Evolutionary conservation across 768 basidiomycete genomes (phyloP), one percentile per base, ranked within the genome.

Genomic region (Russula brevipes): DNA sequence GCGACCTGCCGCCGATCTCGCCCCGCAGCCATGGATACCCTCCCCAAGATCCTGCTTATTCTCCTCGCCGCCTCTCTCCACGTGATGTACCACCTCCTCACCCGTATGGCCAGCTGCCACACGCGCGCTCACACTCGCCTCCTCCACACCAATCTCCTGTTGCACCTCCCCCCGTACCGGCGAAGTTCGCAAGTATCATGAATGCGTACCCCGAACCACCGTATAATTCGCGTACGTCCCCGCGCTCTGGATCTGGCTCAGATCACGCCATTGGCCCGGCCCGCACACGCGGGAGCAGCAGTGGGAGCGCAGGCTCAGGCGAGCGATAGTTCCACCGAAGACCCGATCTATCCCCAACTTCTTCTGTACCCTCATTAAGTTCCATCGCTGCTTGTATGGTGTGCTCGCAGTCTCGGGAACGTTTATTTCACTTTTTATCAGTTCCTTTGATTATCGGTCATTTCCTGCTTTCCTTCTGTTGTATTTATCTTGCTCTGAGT

Each of bases 151-250:
- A 68, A 36, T 59, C 69, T 54, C 60, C 72, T 33, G 44, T 72
- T 36, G 59, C 70, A 38, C 68, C 74, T 30, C 73, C 72, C 24
- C 67, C 76, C 0, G 75, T 81, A 9, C 80, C 83, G 2, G 75
- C 84, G 33, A 81, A 85, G 57, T 82, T 87, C 70, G 87, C 85
- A 39, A 84, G 81, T 63, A 86, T 88, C 66, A 84, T 88, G 85
- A 82, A 85, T 67, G 85, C 85, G n/a, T 87, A 86, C 71, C 79
- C 84, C 9, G 71, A 75, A 1, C 72, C 73, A 36, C 71, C 74
- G 12, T 65, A 58, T 41, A 65, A 68, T 17, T 64, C 63, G 8
- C 63, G 63, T 30, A 65, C 70, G 11, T 69, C 71, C 16, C 64
- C 72, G 7, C 69, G 68, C 36, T 71, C 72, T 16, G 72, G 70